These are phyloP conservation scores for Chlorella ohadii DNA, from an alignment of 139 green algal genomes.

Conservation along the genomic window DNA sequence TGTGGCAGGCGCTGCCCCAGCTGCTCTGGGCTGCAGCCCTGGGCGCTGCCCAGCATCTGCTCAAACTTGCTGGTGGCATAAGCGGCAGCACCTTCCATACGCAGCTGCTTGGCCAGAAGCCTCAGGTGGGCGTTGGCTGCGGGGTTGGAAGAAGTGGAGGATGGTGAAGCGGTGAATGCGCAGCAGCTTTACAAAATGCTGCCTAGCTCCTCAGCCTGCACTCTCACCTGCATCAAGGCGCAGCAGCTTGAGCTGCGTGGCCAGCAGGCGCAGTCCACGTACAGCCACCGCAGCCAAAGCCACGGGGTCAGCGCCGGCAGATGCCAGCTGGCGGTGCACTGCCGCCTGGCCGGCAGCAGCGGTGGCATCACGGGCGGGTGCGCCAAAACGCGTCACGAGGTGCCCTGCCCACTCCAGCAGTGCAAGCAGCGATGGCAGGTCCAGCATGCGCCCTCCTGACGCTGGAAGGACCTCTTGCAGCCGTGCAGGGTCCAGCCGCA, in stretches of 20 bases:
- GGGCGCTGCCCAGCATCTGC: constrained; percentile 1
- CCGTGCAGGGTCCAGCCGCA: constrained; percentile 27
- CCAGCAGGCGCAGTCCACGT: constrained; percentile 66
- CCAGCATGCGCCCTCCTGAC: not conserved
- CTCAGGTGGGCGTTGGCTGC: constrained; percentile 66
- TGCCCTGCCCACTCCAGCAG: constrained; percentile 48
- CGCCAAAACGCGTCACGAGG: constrained; percentile 44
- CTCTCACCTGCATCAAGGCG: constrained; percentile 69
- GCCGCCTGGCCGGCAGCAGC: constrained; percentile 25
- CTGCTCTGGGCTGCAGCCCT: not conserved
- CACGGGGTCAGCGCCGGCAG: not conserved
- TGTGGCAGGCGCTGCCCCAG: constrained; percentile 40
- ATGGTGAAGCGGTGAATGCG: not conserved
- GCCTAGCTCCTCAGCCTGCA: not conserved
- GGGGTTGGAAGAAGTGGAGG: not conserved
- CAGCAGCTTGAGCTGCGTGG: constrained; percentile 78
- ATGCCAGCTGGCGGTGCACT: constrained; percentile 37
- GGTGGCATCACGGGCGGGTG: constrained; percentile 42
- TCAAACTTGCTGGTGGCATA: constrained; percentile 50
- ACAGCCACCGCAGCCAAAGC: constrained; percentile 32
- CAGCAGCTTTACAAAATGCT: not conserved
- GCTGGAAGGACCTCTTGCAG: constrained; percentile 28
- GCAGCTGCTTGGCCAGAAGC: constrained; percentile 2
- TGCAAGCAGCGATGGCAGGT: not conserved
- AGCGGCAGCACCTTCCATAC: constrained; percentile 1